Evolutionary conservation across 176 grass and related monocot species (phyloP).

Genomic region (Musa troglodytarum): DNA sequence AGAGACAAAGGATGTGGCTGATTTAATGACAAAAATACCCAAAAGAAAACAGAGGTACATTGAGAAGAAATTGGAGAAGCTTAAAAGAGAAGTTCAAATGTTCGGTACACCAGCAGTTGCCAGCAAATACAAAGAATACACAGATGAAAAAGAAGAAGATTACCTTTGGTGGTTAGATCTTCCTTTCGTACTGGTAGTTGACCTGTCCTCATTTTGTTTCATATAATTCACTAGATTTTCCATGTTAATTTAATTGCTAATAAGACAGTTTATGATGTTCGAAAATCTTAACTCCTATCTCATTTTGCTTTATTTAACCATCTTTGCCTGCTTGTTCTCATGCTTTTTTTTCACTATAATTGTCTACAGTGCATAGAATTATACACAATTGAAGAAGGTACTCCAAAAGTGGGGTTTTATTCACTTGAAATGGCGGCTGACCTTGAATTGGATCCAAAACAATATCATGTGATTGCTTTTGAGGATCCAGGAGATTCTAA

Average conservation of each 20-base stretch:
- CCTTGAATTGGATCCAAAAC: slow-evolving; percentile 30
- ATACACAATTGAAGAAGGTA: slow-evolving; percentile 28
- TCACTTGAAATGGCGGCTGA: slow-evolving; percentile 32
- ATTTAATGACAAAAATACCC: slow-evolving; percentile 27
- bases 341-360: background rate
- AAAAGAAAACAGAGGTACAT: slow-evolving; percentile 24
- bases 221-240: background rate
- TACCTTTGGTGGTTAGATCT: slow-evolving; percentile 37
- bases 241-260: too few relatives aligned
- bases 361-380: slow-evolving; percentile 29
- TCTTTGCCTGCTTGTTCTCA: background rate
- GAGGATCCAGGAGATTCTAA: slow-evolving; percentile 25
- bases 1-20: slow-evolving; percentile 17
- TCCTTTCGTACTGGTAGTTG: slow-evolving; percentile 24
- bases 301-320: background rate
- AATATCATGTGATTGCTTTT: slow-evolving; percentile 33
- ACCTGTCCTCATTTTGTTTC: background rate
- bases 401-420: slow-evolving; percentile 31
- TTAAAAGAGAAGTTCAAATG: slow-evolving; percentile 29
- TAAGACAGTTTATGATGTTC: too few relatives aligned
- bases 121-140: slow-evolving; percentile 36
- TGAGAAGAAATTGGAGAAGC: slow-evolving; percentile 27
- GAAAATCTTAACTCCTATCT: too few relatives aligned
- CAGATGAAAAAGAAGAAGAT: slow-evolving; percentile 29
- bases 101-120: slow-evolving; percentile 24